Evolutionary conservation across 2,329 filamentous ascomycete species (phyloP).

Genomic region (Lojkania enalia): DNA sequence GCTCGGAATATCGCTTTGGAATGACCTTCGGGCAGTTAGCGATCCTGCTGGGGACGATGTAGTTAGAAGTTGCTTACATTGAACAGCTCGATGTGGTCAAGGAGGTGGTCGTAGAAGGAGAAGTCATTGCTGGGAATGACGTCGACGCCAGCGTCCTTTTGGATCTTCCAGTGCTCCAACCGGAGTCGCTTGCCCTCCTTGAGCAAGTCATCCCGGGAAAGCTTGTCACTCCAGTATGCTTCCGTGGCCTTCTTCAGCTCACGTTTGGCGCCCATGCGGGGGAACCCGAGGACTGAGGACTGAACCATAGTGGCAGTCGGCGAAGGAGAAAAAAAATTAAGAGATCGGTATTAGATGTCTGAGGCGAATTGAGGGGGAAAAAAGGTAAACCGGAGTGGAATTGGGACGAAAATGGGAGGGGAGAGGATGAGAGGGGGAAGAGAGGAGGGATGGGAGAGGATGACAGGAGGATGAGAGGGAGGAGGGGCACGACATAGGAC

Average conservation of each 20-base stretch:
- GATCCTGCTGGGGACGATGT: not conserved
- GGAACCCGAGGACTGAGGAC: conserved; percentile 90
- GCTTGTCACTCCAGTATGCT: conserved; percentile 95
- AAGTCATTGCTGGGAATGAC: conserved; percentile 99
- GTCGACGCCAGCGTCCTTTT: conserved; percentile 97
- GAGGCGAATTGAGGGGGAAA: conserved; percentile 6
- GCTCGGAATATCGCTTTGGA: conserved; percentile 90
- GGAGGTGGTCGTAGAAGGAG: conserved; percentile 96
- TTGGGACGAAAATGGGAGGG: conserved; percentile 8
- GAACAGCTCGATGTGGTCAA: conserved; percentile 98
- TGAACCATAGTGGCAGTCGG: conserved; percentile 50
- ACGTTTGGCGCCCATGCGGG: conserved; percentile 96
- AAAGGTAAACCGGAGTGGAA: conserved; percentile 7
- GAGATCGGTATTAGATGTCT: conserved; percentile 7
- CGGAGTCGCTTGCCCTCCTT: conserved; percentile 96
- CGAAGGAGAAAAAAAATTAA: conserved; percentile 10
- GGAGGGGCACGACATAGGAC: conserved; percentile 10
- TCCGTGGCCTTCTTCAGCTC: conserved; percentile 99
- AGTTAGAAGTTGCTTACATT: conserved; percentile 63
- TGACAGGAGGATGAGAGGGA: conserved; percentile 2
- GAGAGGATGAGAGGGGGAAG: conserved; percentile 14
- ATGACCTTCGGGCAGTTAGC: conserved; percentile 64
- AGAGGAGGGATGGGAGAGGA: conserved; percentile 12
- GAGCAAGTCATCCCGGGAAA: conserved; percentile 87
- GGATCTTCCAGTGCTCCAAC: conserved; percentile 98